phyloP scores from a whole-genome alignment of 2,329 filamentous ascomycete genomes.

The Plenodomus lindquistii region DNA sequence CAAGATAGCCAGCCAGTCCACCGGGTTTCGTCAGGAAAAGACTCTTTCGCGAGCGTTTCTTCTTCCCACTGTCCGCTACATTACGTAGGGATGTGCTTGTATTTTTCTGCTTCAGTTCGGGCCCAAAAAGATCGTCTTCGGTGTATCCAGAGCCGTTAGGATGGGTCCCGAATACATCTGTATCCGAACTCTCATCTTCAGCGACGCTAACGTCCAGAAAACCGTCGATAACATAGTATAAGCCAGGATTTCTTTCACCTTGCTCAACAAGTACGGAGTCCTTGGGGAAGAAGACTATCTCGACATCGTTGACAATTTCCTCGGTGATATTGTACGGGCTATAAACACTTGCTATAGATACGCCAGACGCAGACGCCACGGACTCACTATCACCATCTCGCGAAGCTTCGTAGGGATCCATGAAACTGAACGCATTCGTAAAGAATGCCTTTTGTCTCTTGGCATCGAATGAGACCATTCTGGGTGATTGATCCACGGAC shows the following conservation, averaged over 20 bases:
- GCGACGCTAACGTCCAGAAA: conserved; percentile 94
- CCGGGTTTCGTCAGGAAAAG: conserved; percentile 93
- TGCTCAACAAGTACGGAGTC: conserved; percentile 94
- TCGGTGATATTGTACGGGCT: conserved; percentile 69
- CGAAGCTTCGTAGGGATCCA: conserved; percentile 78
- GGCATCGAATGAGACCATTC: conserved; percentile 81
- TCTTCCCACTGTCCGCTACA: conserved; percentile 42
- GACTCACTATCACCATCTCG: conserved; percentile 87
- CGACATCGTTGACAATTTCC: conserved; percentile 87
- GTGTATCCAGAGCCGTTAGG: conserved; percentile 40
- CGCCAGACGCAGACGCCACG: conserved; percentile 59
- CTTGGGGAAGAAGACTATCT: conserved; percentile 97
- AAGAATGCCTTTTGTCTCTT: conserved; percentile 78
- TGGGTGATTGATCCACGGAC: conserved; percentile 84
- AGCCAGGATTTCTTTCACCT: conserved; percentile 90
- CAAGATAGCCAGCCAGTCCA: conserved; percentile 90
- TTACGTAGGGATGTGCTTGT: conserved; percentile 30
- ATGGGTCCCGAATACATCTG: conserved; percentile 50
- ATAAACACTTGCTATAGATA: conserved; percentile 57
- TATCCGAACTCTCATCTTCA: conserved; percentile 60
- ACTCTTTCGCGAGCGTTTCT: conserved; percentile 65
- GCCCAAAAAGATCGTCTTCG: conserved; percentile 42
- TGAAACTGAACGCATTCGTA: conserved; percentile 87
- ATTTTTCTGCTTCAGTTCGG: conserved; percentile 27
- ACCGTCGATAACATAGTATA: conserved; percentile 97